Conservation (phyloP, 2,329 filamentous ascomycete species). For the Ceratocystis albifundus region DNA sequence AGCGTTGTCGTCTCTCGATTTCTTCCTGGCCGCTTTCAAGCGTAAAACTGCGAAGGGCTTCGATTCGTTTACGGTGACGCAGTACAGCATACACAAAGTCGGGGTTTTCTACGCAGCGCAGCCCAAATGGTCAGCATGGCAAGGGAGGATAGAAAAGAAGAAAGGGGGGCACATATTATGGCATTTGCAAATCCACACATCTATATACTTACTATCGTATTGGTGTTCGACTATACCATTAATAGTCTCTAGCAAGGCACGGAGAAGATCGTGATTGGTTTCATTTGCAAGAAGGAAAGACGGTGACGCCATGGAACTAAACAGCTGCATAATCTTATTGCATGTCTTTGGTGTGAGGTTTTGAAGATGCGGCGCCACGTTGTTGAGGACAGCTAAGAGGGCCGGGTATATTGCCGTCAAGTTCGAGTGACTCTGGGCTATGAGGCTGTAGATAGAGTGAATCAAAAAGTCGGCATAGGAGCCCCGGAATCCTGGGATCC, state of each 20-base stretch:
- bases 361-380: slow-evolving; percentile 75
- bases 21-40: slow-evolving; percentile 86
- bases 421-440: slow-evolving; percentile 81
- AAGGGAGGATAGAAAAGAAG: neutral
- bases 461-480: slow-evolving; percentile 91
- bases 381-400: slow-evolving; percentile 82
- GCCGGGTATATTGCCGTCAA: slow-evolving; percentile 87
- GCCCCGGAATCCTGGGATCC: slow-evolving; percentile 72
- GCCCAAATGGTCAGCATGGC: neutral
- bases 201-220: slow-evolving; percentile 52
- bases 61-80: slow-evolving; percentile 69
- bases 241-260: slow-evolving; percentile 75
- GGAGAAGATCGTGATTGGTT: slow-evolving; percentile 69
- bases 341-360: slow-evolving; percentile 63
- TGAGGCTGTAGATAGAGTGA: slow-evolving; percentile 85
- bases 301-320: slow-evolving; percentile 83
- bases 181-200: neutral
- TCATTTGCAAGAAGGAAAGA: slow-evolving; percentile 89
- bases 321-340: slow-evolving; percentile 75
- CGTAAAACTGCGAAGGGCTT: slow-evolving; percentile 75
- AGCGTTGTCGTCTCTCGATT: slow-evolving; percentile 65
- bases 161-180: neutral
- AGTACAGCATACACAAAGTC: slow-evolving; percentile 70
- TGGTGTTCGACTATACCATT: slow-evolving; percentile 86
- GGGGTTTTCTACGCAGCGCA: slow-evolving; percentile 51